Evolutionary conservation across 306 rosid genomes (phyloP), one percentile per base, ranked within the genome.

Genomic region (Dalbergia cochinchinensis): DNA sequence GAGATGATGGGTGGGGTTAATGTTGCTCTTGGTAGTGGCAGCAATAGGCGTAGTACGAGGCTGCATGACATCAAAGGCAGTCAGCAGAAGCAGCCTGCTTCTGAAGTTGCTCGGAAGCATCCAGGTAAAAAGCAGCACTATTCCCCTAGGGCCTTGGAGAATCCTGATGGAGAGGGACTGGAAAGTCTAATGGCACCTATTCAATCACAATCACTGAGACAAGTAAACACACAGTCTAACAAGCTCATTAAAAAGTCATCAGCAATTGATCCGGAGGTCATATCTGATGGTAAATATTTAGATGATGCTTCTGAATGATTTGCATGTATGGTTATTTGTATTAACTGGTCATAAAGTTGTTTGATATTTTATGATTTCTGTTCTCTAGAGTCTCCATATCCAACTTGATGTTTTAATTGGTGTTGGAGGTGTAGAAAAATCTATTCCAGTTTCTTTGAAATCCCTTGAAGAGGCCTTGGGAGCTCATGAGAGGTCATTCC

Each of bases 61-160:
- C 75, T 80, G 72, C 79, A 11, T 48, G 73, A 75, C 68, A 65
- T 82, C 11, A 55, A 64, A 65, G 50, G 37, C 39, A 48, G 16
- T 65, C 75, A n/a, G 71, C 66, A 65, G 73, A 77, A 61, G 79
- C 69, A 55, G 45, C 67, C 69, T 5, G 60, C 69, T 62, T 73
- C 80, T 62, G 69, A 80, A 69, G 58, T 41, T 81, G 20, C 59
- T 66, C 18, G 9, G 31, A 76, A 80, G 60, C 53, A 33, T 79
- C 61, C 55, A 66, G 45, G 14, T 42, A 68, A 72, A 79, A 33
- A 65, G 33, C 66, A 69, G 45, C 75, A 60, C 58, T 74, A 78
- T 45, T 15, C 39, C 51, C 58, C 85, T 35, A 67, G 62, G 72
- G 45, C 69, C 69, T 9, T 39, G 39, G 86, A 65, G 20, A 75